phyloP scores from a whole-genome alignment of 2,329 filamentous ascomycete species.

The Neofusicoccum kwambonambiense region DNA sequence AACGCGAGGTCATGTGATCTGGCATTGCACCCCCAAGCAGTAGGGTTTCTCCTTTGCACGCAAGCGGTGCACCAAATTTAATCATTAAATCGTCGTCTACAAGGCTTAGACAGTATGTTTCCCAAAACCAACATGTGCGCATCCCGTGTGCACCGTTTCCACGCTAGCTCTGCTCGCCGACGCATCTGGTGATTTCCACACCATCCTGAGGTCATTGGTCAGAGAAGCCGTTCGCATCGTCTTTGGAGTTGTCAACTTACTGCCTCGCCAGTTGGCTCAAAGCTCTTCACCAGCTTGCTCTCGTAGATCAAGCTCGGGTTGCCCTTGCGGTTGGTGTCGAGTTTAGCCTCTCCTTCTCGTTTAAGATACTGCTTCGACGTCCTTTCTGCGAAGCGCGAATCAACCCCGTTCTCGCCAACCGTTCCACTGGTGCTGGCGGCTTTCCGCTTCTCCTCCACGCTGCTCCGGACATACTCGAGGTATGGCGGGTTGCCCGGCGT shows the following conservation, averaged over 20 bases:
- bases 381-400: constrained; percentile 44
- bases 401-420: constrained; percentile 31
- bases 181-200: constrained; percentile 64
- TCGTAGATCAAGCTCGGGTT: constrained; percentile 67
- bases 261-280: constrained; percentile 65
- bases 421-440: constrained; percentile 35
- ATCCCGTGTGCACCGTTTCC: too few relatives aligned
- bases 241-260: constrained; percentile 46
- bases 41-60: too few relatives aligned
- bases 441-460: constrained; percentile 59
- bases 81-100: too few relatives aligned
- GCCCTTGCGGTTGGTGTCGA: constrained; percentile 46
- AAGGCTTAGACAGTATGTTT: too few relatives aligned
- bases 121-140: too few relatives aligned
- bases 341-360: constrained; percentile 46
- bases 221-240: not conserved
- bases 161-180: constrained; percentile 33
- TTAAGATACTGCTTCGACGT: constrained; percentile 50
- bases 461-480: constrained; percentile 67
- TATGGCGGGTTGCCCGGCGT: constrained; percentile 71
- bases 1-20: not conserved
- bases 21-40: not conserved
- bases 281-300: constrained; percentile 63
- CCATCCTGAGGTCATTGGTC: constrained; percentile 53
- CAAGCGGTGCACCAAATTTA: too few relatives aligned